Conservation (phyloP, 2,329 filamentous ascomycete genomes). For the Neophaeococcomyces mojaviensis region DNA sequence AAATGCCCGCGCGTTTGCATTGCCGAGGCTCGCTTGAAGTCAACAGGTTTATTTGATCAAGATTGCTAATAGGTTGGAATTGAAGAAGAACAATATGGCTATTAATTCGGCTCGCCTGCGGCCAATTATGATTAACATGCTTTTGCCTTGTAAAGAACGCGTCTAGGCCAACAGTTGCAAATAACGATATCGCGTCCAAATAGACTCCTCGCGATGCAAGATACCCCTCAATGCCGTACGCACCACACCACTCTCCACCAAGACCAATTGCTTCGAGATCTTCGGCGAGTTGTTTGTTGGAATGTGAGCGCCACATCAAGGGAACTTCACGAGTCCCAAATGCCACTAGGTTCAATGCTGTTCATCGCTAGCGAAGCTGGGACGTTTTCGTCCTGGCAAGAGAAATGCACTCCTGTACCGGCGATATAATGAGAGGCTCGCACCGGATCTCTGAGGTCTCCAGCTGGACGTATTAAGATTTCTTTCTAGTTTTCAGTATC, state of each 20-base stretch:
- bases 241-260: conserved; percentile 69
- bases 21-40: too few species aligned
- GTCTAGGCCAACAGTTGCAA: conserved; percentile 14
- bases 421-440: conserved; percentile 60
- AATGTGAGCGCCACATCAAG: too few species aligned
- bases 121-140: background rate
- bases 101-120: background rate
- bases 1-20: too few species aligned
- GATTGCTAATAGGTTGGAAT: background rate
- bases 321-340: too few species aligned
- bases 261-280: conserved; percentile 49
- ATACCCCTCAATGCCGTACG: conserved; percentile 69
- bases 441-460: conserved; percentile 52
- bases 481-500: too few species aligned
- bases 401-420: conserved; percentile 60
- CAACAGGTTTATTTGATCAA: too few species aligned
- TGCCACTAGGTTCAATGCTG: too few species aligned
- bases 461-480: conserved; percentile 23
- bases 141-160: background rate
- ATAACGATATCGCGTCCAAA: conserved; percentile 25
- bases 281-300: conserved; percentile 14
- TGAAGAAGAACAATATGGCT: background rate
- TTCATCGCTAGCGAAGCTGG: conserved; percentile 27
- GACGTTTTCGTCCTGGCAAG: conserved; percentile 31
- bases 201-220: conserved; percentile 41